Percentiles rank a stretch among this genome's conserved stretches.
These are phyloP conservation scores for Ceratobasidium sp. DNA, from an alignment of 1,284 basidiomycete species.

Conservation along the genomic window DNA sequence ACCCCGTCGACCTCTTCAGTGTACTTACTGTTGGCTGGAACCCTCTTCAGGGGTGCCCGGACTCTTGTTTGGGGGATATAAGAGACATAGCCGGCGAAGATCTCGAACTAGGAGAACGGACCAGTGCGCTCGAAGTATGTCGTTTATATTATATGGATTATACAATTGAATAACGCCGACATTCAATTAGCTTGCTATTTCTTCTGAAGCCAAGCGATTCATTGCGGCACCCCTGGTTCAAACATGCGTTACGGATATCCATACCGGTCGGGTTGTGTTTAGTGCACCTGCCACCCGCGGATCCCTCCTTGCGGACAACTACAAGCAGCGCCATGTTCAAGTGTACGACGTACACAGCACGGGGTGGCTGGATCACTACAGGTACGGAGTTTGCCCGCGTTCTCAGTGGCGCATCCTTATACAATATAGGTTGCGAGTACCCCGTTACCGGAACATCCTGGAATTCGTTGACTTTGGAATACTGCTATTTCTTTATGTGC, in stretches of 20 bases:
- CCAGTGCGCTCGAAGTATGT: constrained; percentile 79
- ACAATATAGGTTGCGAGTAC: constrained; percentile 70
- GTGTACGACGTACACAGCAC: constrained; percentile 75
- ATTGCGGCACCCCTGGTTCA: constrained; percentile 81
- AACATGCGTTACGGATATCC: constrained; percentile 81
- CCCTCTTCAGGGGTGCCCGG: constrained; percentile 78
- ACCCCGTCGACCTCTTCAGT: constrained; percentile 67
- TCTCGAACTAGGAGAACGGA: constrained; percentile 61
- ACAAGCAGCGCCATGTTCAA: constrained; percentile 76
- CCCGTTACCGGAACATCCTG: constrained; percentile 77
- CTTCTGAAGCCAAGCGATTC: constrained; percentile 79
- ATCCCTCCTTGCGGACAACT: constrained; percentile 84
- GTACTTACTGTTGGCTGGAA: constrained; percentile 81
- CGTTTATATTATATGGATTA: neutral
- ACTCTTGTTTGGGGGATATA: constrained; percentile 68
- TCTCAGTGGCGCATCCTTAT: neutral
- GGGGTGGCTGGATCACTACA: constrained; percentile 84
- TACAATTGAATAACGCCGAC: neutral
- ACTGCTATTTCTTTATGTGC: constrained; percentile 72
- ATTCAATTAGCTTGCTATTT: constrained; percentile 75
- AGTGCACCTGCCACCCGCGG: constrained; percentile 62
- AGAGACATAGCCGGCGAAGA: constrained; percentile 59
- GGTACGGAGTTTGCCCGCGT: constrained; percentile 50
- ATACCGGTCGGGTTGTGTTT: constrained; percentile 60
- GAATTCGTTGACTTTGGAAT: constrained; percentile 78